A percentile compares a stretch with the other conserved stretches of the same genome.
These are phyloP conservation scores for Globisporangium echinulatum DNA, from an alignment of 352 stramenopile species.

Conservation along the genomic window DNA sequence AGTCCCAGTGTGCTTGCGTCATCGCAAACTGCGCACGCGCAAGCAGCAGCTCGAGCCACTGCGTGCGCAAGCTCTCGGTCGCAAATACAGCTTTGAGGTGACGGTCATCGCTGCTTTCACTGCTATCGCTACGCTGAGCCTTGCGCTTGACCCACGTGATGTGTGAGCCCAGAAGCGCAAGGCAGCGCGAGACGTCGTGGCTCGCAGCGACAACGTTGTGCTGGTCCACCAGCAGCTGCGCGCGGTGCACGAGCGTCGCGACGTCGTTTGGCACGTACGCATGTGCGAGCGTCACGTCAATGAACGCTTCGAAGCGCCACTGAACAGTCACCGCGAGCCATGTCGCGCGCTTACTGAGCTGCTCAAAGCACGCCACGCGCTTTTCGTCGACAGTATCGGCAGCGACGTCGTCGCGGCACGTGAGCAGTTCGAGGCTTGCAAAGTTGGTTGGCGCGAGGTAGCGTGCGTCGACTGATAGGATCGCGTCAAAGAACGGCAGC, in stretches of 20 bases:
- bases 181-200: constrained; percentile 34
- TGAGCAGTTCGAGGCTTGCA: constrained; percentile 45
- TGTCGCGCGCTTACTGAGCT: constrained; percentile 35
- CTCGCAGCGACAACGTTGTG: constrained; percentile 32
- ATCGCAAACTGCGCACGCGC: constrained; percentile 32
- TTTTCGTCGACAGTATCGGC: constrained; percentile 47
- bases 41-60: constrained; percentile 45
- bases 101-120: neutral
- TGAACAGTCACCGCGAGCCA: constrained; percentile 35
- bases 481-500: constrained; percentile 40
- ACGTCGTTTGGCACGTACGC: constrained; percentile 42
- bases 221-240: constrained; percentile 27
- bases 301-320: constrained; percentile 50
- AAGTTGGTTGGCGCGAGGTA: constrained; percentile 51
- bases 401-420: constrained; percentile 45
- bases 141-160: constrained; percentile 20
- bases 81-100: constrained; percentile 23
- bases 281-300: constrained; percentile 41
- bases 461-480: constrained; percentile 41
- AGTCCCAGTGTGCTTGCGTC: constrained; percentile 30
- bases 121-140: no score
- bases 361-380: constrained; percentile 33
- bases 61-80: constrained; percentile 28
- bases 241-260: constrained; percentile 46
- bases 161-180: constrained; percentile 28